Evolutionary conservation across 1,284 basidiomycete genomes (phyloP).

Genomic region (Fomitiporia mediterranea): DNA sequence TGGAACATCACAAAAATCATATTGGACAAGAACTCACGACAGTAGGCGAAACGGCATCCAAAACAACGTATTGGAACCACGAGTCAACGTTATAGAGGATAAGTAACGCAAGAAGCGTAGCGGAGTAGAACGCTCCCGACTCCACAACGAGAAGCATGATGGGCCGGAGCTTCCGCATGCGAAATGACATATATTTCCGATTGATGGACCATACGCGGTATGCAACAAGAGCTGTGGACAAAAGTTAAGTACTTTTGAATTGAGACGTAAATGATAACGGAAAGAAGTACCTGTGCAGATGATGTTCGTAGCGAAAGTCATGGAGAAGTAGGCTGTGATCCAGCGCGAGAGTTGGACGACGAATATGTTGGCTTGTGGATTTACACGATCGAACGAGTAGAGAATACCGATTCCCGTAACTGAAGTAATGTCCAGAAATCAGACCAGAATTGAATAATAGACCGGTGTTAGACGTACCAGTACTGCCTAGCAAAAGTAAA

Average conservation of each 20-base stretch:
- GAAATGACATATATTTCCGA: slow-evolving; percentile 18
- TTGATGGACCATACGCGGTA: slow-evolving; percentile 33
- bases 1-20: not conserved
- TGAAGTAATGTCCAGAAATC: not conserved
- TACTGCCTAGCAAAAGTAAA: not conserved
- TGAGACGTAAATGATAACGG: not conserved
- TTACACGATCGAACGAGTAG: not conserved
- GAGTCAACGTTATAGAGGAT: slow-evolving; percentile 32
- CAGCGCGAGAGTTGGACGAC: slow-evolving; percentile 9
- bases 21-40: not conserved
- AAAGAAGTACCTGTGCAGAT: slow-evolving; percentile 17
- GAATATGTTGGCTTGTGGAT: slow-evolving; percentile 3
- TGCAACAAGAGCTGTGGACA: slow-evolving; percentile 31
- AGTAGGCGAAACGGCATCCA: slow-evolving; percentile 31
- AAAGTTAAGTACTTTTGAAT: not conserved
- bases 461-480: not conserved
- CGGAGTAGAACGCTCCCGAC: slow-evolving; percentile 38
- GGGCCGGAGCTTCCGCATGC: slow-evolving; percentile 17
- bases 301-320: slow-evolving; percentile 21
- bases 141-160: slow-evolving; percentile 36
- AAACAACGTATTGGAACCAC: slow-evolving; percentile 36
- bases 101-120: slow-evolving; percentile 32
- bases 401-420: slow-evolving; percentile 6
- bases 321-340: slow-evolving; percentile 22
- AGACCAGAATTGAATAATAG: not conserved